These are phyloP conservation scores for Rhizopus microsporus DNA, from an alignment of 371 early-diverging fungal species.

Conservation along the genomic window DNA sequence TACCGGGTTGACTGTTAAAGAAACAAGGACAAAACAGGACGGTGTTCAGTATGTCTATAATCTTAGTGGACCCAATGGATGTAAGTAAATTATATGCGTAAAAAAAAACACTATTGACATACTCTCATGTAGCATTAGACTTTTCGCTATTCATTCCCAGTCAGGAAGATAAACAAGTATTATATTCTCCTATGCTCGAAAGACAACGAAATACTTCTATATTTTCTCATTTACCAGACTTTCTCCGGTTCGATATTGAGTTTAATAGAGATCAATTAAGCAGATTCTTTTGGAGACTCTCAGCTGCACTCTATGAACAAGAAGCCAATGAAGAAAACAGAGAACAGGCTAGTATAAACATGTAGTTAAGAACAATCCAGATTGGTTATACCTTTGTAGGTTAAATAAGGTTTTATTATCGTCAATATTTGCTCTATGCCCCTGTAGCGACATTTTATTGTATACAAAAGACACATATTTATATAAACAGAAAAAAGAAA, in stretches of 20 bases:
- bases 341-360: too few species aligned
- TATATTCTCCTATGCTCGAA: conserved; percentile 18
- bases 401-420: too few species aligned
- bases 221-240: conserved; percentile 14
- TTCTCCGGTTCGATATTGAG: conserved; percentile 14
- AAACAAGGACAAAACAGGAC: conserved; percentile 4
- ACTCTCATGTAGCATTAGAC: conserved; percentile 8
- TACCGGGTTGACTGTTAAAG: conserved; percentile 14
- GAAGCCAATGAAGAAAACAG: too few species aligned
- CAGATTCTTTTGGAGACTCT: conserved; percentile 10
- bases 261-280: conserved; percentile 14
- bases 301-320: not conserved
- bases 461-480: too few species aligned
- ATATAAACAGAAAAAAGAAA: too few species aligned
- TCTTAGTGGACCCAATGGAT: conserved; percentile 21
- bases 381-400: too few species aligned
- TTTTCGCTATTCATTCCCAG: conserved; percentile 14
- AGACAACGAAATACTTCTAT: conserved; percentile 9
- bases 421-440: too few species aligned
- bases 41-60: conserved; percentile 16
- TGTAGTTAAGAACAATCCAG: too few species aligned
- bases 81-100: conserved; percentile 12
- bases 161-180: conserved; percentile 6
- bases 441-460: too few species aligned
- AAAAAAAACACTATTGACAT: not conserved